phyloP scores from a whole-genome alignment of 805 yeast species.

The Wickerhamiella dianesei region DNA sequence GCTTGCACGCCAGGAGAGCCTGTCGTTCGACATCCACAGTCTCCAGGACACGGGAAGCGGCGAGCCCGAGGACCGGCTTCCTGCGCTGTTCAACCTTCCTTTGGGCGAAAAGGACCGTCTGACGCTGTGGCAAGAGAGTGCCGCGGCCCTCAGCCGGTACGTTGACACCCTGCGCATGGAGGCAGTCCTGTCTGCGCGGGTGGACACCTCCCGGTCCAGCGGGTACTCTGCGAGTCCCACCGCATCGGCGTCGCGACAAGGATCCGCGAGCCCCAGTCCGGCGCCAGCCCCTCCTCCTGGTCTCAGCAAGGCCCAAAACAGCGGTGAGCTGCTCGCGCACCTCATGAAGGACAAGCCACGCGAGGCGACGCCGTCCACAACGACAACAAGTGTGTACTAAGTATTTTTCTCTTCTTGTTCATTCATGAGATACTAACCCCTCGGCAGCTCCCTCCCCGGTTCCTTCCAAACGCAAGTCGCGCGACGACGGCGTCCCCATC shows the following conservation, averaged over 20 bases:
- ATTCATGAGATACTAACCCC: neutral
- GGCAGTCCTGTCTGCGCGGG: neutral
- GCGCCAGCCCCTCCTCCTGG: conserved; percentile 70
- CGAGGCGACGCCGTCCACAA: conserved; percentile 20
- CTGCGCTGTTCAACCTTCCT: conserved; percentile 16
- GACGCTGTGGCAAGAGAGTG: conserved; percentile 10
- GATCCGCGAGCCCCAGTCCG: conserved; percentile 13
- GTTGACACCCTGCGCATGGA: neutral
- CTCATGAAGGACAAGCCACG: conserved; percentile 49
- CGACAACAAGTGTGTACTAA: conserved; percentile 20
- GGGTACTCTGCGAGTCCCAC: neutral
- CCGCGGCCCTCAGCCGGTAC: conserved; percentile 12
- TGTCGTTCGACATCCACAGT: conserved; percentile 5
- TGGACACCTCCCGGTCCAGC: neutral
- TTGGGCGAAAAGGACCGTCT: conserved; percentile 14
- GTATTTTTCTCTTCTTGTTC: conserved; percentile 2
- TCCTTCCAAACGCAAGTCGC: conserved; percentile 1
- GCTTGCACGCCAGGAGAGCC: conserved; percentile 10
- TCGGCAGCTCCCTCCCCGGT: conserved; percentile 1
- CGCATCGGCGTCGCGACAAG: neutral
- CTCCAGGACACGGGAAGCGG: conserved; percentile 1
- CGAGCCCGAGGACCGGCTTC: conserved; percentile 7
- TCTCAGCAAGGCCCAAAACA: conserved; percentile 32
- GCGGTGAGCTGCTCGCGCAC: conserved; percentile 72
- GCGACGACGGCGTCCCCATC: conserved; percentile 1